Evolutionary conservation across 2,329 filamentous ascomycete genomes (phyloP).

Genomic region (Diplocarpon mali): DNA sequence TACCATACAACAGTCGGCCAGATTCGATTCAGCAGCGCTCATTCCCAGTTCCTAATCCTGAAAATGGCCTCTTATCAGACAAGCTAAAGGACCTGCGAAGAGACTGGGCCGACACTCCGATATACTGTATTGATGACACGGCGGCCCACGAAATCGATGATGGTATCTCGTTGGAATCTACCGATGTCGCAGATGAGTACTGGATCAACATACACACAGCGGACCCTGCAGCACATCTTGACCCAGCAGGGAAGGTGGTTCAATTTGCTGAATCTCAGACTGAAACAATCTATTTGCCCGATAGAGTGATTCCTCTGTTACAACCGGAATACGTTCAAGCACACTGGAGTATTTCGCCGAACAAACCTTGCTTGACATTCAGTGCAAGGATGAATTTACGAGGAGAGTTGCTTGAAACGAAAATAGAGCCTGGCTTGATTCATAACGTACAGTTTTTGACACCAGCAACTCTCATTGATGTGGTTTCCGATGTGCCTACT

Average conservation of each 20-base stretch:
- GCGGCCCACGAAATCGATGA: slow-evolving; percentile 66
- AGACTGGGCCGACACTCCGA: slow-evolving; percentile 45
- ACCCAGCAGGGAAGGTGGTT: slow-evolving; percentile 44
- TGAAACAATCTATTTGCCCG: slow-evolving; percentile 49
- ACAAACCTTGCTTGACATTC: slow-evolving; percentile 47
- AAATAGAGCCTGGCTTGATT: slow-evolving; percentile 43
- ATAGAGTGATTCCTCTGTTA: slow-evolving; percentile 48
- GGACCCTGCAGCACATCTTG: slow-evolving; percentile 63
- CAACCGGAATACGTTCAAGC: slow-evolving; percentile 37
- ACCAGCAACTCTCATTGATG: slow-evolving; percentile 36
- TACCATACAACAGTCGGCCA: slow-evolving; percentile 36
- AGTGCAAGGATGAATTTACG: slow-evolving; percentile 44
- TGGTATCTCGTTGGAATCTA: slow-evolving; percentile 58
- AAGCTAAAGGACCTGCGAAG: slow-evolving; percentile 42
- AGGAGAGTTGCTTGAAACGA: slow-evolving; percentile 43
- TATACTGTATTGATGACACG: slow-evolving; percentile 64
- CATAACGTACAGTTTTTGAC: slow-evolving; percentile 46
- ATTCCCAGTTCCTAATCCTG: not conserved
- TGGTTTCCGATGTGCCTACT: slow-evolving; percentile 12
- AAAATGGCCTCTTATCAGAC: slow-evolving; percentile 28
- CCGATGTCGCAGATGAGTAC: slow-evolving; percentile 40
- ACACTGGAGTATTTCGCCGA: slow-evolving; percentile 42
- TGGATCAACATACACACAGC: slow-evolving; percentile 75
- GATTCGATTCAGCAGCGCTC: slow-evolving; percentile 1
- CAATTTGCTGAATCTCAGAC: slow-evolving; percentile 50